These are phyloP conservation scores for Cyclotella atomus DNA, from an alignment of 108 stramenopile genomes.

Conservation along the genomic window DNA sequence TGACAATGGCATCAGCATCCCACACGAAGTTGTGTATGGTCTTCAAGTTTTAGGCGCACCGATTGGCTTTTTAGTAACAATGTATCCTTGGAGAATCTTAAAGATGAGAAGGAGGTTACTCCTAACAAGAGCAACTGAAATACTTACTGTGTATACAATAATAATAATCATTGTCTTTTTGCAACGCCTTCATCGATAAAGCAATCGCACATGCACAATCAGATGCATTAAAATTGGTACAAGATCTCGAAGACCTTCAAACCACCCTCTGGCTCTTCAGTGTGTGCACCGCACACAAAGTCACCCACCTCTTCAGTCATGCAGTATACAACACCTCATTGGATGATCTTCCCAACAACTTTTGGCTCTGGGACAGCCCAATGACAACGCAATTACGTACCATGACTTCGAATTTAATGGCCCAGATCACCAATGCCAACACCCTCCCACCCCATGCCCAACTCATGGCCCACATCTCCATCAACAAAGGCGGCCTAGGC, in stretches of 20 bases:
- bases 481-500: not conserved
- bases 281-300: not conserved
- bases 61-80: not conserved
- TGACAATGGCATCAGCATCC: not conserved
- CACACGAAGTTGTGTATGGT: not conserved
- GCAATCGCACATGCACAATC: not conserved
- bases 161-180: not conserved
- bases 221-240: not conserved
- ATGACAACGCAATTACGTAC: not conserved
- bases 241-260: not conserved
- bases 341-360: not conserved
- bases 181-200: not conserved
- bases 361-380: not conserved
- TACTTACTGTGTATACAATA: no score
- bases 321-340: no score
- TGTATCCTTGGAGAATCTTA: no score
- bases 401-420: not conserved
- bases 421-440: not conserved
- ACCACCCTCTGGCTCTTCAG: not conserved
- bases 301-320: not conserved
- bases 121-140: no score
- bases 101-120: no score
- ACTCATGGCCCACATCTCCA: not conserved
- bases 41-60: not conserved
- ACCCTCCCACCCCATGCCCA: not conserved